Conservation (phyloP, 352 stramenopile genomes). For the Globisporangium recalcitrans region DNA sequence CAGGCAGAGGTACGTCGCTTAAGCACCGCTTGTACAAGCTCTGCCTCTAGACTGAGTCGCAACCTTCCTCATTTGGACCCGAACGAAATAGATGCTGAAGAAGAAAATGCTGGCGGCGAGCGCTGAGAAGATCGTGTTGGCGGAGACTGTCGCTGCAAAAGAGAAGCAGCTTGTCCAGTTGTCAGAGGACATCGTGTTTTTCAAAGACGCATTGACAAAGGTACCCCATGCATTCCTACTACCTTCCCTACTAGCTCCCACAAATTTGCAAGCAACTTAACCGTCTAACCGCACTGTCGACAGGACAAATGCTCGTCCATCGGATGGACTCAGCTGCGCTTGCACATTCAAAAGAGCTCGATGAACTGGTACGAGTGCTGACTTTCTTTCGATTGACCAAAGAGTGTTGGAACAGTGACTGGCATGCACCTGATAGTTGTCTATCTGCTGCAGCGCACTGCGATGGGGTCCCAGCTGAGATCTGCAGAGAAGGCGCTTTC, state of each 20-base stretch:
- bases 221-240: slow-evolving; percentile 7
- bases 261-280: not conserved
- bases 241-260: too few species aligned
- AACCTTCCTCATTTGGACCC: not conserved
- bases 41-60: not conserved
- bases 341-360: slow-evolving; percentile 4
- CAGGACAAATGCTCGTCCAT: slow-evolving; percentile 15
- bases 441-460: not conserved
- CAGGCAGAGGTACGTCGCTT: slow-evolving; percentile 33
- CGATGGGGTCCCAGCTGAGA: slow-evolving; percentile 1
- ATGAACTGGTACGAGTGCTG: slow-evolving; percentile 7
- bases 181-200: slow-evolving; percentile 47
- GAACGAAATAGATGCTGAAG: slow-evolving; percentile 32
- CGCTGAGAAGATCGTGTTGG: slow-evolving; percentile 34
- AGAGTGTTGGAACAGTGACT: too few species aligned
- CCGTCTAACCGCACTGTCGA: not conserved
- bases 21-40: not conserved
- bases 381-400: not conserved
- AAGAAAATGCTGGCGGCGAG: slow-evolving; percentile 27
- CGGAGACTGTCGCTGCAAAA: slow-evolving; percentile 23
- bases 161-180: slow-evolving; percentile 30
- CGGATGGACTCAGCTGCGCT: slow-evolving; percentile 17
- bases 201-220: slow-evolving; percentile 54
- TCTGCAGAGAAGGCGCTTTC: slow-evolving; percentile 7
- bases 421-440: too few species aligned